Evolutionary conservation across 495 filamentous ascomycete species (phyloP).

Genomic region (Neurospora sp.): DNA sequence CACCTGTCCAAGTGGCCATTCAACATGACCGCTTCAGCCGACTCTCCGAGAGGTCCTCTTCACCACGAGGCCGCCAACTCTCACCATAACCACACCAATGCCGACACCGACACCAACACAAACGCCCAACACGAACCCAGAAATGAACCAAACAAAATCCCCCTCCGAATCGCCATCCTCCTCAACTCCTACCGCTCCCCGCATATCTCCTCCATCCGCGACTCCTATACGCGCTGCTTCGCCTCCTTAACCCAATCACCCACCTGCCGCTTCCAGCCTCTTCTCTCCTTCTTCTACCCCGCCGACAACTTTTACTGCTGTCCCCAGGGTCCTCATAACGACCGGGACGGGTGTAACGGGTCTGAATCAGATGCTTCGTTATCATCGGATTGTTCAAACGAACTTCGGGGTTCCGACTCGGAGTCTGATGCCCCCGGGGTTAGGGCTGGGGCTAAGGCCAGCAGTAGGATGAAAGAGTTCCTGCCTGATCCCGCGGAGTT

Average conservation of each 20-base stretch:
- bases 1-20: slow-evolving; percentile 13
- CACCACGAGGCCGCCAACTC: not conserved
- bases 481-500: slow-evolving; percentile 34
- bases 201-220: slow-evolving; percentile 24
- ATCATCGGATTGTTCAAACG: not conserved
- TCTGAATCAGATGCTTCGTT: not conserved
- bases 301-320: slow-evolving; percentile 20
- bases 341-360: not conserved
- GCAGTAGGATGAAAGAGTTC: slow-evolving; percentile 2
- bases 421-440: not conserved
- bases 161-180: slow-evolving; percentile 31
- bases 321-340: not conserved
- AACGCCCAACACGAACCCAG: not conserved
- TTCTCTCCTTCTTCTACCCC: slow-evolving; percentile 31
- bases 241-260: slow-evolving; percentile 13
- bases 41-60: not conserved
- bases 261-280: slow-evolving; percentile 2
- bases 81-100: not conserved
- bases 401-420: not conserved
- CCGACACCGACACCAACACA: not conserved
- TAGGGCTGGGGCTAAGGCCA: not conserved
- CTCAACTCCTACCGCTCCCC: slow-evolving; percentile 36
- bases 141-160: not conserved
- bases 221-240: slow-evolving; percentile 32
- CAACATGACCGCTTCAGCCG: slow-evolving; percentile 13